phyloP scores from a whole-genome alignment of 1,284 basidiomycete genomes.

The Puccinia sorghi region DNA sequence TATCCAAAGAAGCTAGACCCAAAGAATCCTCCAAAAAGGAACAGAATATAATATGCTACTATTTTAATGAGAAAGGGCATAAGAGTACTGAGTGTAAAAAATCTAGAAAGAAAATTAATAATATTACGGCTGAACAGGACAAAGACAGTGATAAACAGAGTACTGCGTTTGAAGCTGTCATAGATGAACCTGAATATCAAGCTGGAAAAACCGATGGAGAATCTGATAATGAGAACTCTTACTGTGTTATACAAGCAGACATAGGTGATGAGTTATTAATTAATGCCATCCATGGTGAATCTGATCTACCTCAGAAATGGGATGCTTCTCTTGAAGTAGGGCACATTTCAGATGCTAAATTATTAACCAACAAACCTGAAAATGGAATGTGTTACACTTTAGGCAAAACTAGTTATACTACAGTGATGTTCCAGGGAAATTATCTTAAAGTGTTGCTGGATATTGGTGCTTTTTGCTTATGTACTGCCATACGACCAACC shows the following conservation, averaged over 20 bases:
- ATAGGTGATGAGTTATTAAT: background rate
- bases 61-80: background rate
- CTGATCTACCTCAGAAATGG: background rate
- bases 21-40: background rate
- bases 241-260: background rate
- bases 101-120: background rate
- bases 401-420: background rate
- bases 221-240: background rate
- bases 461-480: slow-evolving; percentile 8
- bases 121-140: background rate
- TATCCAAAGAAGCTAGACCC: no score
- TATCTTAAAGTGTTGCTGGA: background rate
- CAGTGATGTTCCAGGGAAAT: background rate
- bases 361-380: background rate
- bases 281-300: background rate
- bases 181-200: no score
- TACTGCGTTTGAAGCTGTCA: background rate
- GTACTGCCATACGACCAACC: no score
- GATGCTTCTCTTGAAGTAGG: no score
- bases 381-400: background rate
- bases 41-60: background rate
- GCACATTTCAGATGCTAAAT: slow-evolving; percentile 1
- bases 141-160: background rate
- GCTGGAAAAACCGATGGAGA: no score
- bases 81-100: background rate